Percentiles rank a stretch among this genome's conserved stretches.
Conservation (phyloP, 75 land plant species). For the Chamaecyparis obtusa region DNA sequence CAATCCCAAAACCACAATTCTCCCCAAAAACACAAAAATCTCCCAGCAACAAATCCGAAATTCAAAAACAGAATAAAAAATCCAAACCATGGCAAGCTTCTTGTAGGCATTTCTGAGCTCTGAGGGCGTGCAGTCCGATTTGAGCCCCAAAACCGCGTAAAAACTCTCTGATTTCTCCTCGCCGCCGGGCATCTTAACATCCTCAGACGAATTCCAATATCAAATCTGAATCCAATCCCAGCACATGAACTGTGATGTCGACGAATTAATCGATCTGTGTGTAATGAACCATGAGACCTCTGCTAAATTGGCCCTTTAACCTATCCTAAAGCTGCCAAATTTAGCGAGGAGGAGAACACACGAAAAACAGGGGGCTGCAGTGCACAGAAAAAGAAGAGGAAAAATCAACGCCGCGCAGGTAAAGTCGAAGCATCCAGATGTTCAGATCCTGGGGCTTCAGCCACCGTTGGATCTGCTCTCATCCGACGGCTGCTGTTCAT, state of each 20-base stretch:
- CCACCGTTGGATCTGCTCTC: background rate
- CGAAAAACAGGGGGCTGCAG: too few relatives aligned
- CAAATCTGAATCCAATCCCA: background rate
- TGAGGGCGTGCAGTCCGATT: constrained; percentile 46
- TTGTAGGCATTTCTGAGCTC: constrained; percentile 63
- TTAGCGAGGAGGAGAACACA: background rate
- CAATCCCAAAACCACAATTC: background rate
- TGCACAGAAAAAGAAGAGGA: too few relatives aligned
- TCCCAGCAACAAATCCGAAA: background rate
- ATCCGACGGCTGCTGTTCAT: background rate
- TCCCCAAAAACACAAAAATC: background rate
- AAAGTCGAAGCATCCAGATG: background rate
- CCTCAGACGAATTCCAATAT: background rate
- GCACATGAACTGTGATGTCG: background rate
- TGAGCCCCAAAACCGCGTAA: constrained; percentile 56
- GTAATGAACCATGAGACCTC: background rate
- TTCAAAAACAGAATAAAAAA: background rate
- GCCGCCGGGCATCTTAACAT: constrained; percentile 13
- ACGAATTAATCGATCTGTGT: background rate
- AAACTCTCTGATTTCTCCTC: constrained; percentile 26
- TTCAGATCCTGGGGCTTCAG: background rate
- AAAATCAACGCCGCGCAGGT: background rate
- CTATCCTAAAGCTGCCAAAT: background rate
- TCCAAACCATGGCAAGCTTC: constrained; percentile 60
- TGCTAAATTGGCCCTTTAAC: background rate